These are phyloP conservation scores for Mycosphaerella arachidis DNA, from an alignment of 2,329 filamentous ascomycete genomes.

Conservation along the genomic window DNA sequence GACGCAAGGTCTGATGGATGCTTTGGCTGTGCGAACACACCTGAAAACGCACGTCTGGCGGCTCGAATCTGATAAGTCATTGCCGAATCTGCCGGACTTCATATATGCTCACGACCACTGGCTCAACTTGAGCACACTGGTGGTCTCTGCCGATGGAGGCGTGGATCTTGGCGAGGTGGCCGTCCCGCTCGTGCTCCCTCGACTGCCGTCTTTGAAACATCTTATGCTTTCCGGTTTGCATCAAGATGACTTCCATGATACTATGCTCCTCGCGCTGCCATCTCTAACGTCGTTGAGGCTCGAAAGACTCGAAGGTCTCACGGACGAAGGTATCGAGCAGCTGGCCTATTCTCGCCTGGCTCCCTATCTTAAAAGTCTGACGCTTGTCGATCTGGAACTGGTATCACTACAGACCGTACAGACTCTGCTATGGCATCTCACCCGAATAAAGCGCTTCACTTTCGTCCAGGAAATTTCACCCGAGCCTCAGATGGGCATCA, in stretches of 20 bases:
- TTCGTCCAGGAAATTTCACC: constrained; percentile 51
- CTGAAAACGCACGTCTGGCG: constrained; percentile 56
- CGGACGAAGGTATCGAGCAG: constrained; percentile 49
- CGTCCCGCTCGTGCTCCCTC: constrained; percentile 50
- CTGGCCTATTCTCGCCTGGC: constrained; percentile 47
- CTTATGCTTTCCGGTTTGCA: constrained; percentile 53
- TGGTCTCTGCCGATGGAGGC: constrained; percentile 45
- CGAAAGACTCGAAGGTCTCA: constrained; percentile 52
- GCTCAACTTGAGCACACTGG: constrained; percentile 49
- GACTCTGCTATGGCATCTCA: constrained; percentile 47
- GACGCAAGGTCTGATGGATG: constrained; percentile 35
- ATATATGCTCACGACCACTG: constrained; percentile 51
- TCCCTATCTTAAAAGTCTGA: constrained; percentile 43
- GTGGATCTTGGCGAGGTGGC: constrained; percentile 49
- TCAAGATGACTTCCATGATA: constrained; percentile 52
- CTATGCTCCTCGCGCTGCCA: constrained; percentile 51
- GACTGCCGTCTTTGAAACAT: constrained; percentile 50
- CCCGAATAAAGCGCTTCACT: constrained; percentile 46
- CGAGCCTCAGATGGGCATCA: constrained; percentile 39
- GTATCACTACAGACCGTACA: constrained; percentile 49
- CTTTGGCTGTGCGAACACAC: constrained; percentile 51
- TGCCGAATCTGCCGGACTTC: constrained; percentile 49
- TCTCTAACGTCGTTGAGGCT: constrained; percentile 51
- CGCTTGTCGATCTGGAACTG: constrained; percentile 52
- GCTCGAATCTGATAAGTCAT: constrained; percentile 29